These are phyloP conservation scores for Podaxis sp. DNA, from an alignment of 768 basidiomycete genomes.

Conservation along the genomic window DNA sequence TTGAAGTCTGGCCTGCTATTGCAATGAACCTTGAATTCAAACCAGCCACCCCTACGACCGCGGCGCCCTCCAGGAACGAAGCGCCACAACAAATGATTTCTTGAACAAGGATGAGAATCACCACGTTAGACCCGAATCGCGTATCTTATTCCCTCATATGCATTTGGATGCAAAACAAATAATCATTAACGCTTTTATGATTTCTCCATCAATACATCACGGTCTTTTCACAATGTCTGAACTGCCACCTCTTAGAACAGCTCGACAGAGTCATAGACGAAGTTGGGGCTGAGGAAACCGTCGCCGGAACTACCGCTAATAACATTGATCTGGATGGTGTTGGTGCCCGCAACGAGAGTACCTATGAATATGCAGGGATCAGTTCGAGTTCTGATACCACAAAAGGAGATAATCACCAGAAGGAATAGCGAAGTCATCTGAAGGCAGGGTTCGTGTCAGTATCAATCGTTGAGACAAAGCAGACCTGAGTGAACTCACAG, in stretches of 20 bases:
- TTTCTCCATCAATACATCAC: neutral
- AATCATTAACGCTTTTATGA: neutral
- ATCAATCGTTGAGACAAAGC: neutral
- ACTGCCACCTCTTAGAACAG: constrained; percentile 26
- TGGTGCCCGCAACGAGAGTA: constrained; percentile 36
- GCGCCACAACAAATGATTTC: constrained; percentile 11
- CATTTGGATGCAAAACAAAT: neutral
- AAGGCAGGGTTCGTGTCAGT: neutral
- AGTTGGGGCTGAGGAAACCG: constrained; percentile 43
- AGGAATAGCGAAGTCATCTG: constrained; percentile 42
- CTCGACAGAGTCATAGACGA: constrained; percentile 42
- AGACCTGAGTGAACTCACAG: constrained; percentile 26
- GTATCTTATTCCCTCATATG: neutral
- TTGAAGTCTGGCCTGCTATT: constrained; percentile 66
- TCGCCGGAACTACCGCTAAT: constrained; percentile 45
- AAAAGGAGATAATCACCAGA: constrained; percentile 25
- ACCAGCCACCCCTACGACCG: constrained; percentile 26
- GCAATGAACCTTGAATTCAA: constrained; percentile 62
- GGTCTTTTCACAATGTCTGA: neutral
- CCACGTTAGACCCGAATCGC: neutral
- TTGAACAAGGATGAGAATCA: neutral
- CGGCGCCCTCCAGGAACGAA: constrained; percentile 18
- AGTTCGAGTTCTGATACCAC: neutral
- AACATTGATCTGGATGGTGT: constrained; percentile 41
- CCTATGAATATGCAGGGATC: constrained; percentile 16